Conservation (phyloP, 2,329 filamentous ascomycete species). For the Chrysoporthe deuterocubensis region DNA sequence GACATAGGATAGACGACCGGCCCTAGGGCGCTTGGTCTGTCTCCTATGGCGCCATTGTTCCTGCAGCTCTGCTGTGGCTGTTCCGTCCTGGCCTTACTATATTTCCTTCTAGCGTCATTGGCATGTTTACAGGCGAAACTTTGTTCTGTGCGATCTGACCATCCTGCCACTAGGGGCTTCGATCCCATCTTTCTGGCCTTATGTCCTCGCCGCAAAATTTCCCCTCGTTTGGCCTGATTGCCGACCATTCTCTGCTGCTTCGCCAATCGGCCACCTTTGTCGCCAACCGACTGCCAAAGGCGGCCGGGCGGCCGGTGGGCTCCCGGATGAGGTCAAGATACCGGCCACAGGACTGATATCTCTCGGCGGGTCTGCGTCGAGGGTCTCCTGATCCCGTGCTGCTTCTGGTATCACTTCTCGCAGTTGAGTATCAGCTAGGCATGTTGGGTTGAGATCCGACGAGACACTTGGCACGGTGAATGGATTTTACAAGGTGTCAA, state of each 20-base stretch:
- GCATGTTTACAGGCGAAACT: neutral
- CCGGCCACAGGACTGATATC: neutral
- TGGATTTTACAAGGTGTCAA: neutral
- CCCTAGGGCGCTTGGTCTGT: neutral
- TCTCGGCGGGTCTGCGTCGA: neutral
- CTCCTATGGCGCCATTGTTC: neutral
- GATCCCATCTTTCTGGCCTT: conserved; percentile 1
- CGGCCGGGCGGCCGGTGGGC: neutral
- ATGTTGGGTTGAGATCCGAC: neutral
- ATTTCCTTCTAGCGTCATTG: neutral
- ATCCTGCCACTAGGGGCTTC: neutral
- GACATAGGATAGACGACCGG: neutral
- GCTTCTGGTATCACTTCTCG: neutral
- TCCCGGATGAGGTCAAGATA: neutral
- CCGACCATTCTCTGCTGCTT: neutral
- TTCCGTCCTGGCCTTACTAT: neutral
- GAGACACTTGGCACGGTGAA: neutral
- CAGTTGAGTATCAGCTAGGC: neutral
- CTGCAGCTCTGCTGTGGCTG: no score
- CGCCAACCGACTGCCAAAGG: neutral
- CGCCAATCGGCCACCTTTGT: neutral
- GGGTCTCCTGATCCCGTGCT: neutral
- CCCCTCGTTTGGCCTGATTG: conserved; percentile 4
- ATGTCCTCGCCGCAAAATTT: neutral
- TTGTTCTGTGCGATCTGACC: neutral